phyloP scores from a whole-genome alignment of 106 monocot species.

The Ottelia alismoides region DNA sequence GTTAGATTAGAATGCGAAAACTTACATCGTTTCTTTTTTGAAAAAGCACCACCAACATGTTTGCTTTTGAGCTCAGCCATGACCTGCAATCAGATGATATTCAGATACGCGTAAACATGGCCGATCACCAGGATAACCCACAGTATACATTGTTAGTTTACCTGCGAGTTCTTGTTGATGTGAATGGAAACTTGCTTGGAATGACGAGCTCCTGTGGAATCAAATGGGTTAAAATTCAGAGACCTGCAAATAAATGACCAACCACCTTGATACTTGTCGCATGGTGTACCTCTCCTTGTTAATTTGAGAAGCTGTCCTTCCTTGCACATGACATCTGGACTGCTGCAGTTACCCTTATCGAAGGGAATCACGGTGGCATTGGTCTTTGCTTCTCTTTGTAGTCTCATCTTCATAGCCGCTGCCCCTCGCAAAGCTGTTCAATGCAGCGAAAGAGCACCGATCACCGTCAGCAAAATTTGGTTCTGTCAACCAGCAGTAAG shows the following conservation, averaged over 20 bases:
- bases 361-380: constrained; percentile 51
- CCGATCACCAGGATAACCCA: too few species aligned
- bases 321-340: constrained; percentile 56
- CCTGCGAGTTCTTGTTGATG: constrained; percentile 87
- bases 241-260: too few species aligned
- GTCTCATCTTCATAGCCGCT: constrained; percentile 52
- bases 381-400: constrained; percentile 36
- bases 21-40: constrained; percentile 82
- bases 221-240: too few species aligned
- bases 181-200: constrained; percentile 57
- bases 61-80: constrained; percentile 78
- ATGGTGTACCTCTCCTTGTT: constrained; percentile 40
- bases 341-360: constrained; percentile 27
- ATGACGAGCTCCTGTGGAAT: constrained; percentile 41
- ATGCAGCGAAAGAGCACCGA: background rate
- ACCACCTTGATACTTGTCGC: background rate
- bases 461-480: background rate
- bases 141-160: background rate
- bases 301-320: constrained; percentile 62
- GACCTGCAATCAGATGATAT: constrained; percentile 39
- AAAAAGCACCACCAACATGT: constrained; percentile 60
- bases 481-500: too few species aligned
- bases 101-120: too few species aligned
- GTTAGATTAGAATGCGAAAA: background rate
- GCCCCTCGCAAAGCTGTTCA: constrained; percentile 61